phyloP scores from a whole-genome alignment of 305 asterid species.

The Andrographis paniculata region DNA sequence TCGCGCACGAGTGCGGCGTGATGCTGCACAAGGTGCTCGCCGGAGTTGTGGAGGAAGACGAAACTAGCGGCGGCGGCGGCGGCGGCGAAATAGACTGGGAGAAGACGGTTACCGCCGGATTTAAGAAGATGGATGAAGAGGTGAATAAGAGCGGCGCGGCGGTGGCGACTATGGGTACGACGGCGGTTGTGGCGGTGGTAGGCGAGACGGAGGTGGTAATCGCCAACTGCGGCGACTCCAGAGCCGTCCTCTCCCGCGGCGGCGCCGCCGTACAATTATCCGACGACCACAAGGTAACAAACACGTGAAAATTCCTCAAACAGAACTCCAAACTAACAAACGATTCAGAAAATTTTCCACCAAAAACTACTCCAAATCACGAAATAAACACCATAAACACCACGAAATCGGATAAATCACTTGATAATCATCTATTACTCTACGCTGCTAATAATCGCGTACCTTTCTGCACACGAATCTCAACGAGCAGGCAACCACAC shows the following conservation, averaged over 20 bases:
- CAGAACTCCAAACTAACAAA: background rate
- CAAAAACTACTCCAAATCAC: too few relatives aligned
- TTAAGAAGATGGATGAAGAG: conserved; percentile 53
- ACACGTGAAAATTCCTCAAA: background rate
- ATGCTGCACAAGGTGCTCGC: conserved; percentile 36
- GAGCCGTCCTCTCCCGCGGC: conserved; percentile 57
- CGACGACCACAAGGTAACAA: conserved; percentile 48
- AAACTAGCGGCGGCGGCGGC: conserved; percentile 6
- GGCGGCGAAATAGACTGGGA: conserved; percentile 37
- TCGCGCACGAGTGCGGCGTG: conserved; percentile 53
- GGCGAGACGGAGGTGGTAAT: conserved; percentile 55
- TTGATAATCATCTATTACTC: too few relatives aligned
- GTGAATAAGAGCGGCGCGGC: conserved; percentile 36
- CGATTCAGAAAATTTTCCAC: background rate
- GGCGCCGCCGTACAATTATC: conserved; percentile 43
- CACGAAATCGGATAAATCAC: too few relatives aligned
- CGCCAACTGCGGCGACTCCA: conserved; percentile 61
- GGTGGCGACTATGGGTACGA: conserved; percentile 53
- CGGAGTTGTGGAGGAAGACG: conserved; percentile 17
- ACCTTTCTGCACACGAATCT: too few relatives aligned
- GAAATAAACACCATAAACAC: too few relatives aligned
- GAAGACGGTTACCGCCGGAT: conserved; percentile 38
- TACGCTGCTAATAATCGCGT: too few relatives aligned
- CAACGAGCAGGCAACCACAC: background rate
- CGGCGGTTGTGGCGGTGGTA: conserved; percentile 69